Evolutionary conservation across 2,329 filamentous ascomycete species (phyloP).

Genomic region (Diplodia sapinea): DNA sequence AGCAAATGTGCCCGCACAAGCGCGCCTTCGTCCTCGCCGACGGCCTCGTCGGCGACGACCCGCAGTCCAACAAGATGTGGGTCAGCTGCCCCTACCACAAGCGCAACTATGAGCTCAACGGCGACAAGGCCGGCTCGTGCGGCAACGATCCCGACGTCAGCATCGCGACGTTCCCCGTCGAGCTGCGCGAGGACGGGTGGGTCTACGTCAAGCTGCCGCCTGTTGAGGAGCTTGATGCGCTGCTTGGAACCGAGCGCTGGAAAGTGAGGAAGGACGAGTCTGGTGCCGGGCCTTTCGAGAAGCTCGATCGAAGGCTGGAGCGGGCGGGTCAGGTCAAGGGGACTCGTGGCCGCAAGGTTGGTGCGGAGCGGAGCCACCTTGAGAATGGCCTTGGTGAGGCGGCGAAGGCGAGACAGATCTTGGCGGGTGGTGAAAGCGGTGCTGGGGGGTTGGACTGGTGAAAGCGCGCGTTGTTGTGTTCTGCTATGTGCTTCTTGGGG

Average conservation of each 20-base stretch:
- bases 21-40: constrained; percentile 88
- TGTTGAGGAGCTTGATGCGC: constrained; percentile 77
- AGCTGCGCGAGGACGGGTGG: constrained; percentile 76
- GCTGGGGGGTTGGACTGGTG: constrained; percentile 54
- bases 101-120: constrained; percentile 80
- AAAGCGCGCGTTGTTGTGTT: background rate
- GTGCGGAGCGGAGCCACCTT: constrained; percentile 47
- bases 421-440: constrained; percentile 54
- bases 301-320: constrained; percentile 61
- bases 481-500: too few species aligned
- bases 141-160: constrained; percentile 75
- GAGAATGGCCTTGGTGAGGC: constrained; percentile 52
- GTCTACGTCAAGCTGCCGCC: constrained; percentile 82
- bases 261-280: constrained; percentile 75
- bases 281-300: constrained; percentile 58
- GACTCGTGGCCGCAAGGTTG: constrained; percentile 54
- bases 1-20: constrained; percentile 96
- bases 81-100: constrained; percentile 89
- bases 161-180: constrained; percentile 80
- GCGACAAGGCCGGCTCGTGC: constrained; percentile 68
- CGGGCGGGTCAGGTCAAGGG: constrained; percentile 57
- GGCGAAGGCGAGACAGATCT: constrained; percentile 51
- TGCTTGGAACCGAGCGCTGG: constrained; percentile 79
- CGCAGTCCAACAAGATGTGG: constrained; percentile 70
- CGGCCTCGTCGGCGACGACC: constrained; percentile 76